Base-by-base conservation (phyloP, 1,139 yeast genomes). In the Pneumocystis wakefieldiae region DNA sequence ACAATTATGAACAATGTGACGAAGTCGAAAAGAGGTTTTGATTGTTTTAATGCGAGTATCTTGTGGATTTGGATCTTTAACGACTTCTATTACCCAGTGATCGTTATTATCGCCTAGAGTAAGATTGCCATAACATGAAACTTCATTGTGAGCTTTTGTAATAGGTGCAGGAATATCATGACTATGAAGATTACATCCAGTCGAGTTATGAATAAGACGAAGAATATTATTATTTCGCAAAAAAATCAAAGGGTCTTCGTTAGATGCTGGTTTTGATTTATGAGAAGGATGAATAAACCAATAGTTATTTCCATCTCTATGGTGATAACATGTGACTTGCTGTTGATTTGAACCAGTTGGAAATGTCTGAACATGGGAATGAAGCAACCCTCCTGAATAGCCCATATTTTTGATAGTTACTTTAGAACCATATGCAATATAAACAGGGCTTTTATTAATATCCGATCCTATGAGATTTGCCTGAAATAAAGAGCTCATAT, bases 341-440 rank as follows among this genome's bases (percentile, higher is more conserved):
- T 92, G 97, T 77, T 92, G 99, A 70, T 82, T 81, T 24, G 97
- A 91, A 64, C 99, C 99, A 71, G 84, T 95, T 59, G 98, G 98
- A 78, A 79, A 92, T 14, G 89, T 79, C 77, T 92, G 97, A 62
- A 87, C 83, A 74, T 92, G 99, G 14, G 98, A 92, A 76, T 92
- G 99, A 71, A 92, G 81, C 69, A 94, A 79, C 58, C 95, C 95
- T 67, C 97, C 96, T 67, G 92, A 85, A 68, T 90, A 80, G 60
- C 96, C 97, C 77, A 89, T 96, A 74, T 85, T 88, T 75, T 90
- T 92, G 66, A 92, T 73, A 4, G 97, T 88, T 64, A 88, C 81
- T 41, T 79, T 74, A 1, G 97, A 89, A 57, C 89, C 91, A 64
- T 87, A 77, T 57, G 95, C 83, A 61, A 92, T 79, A 70, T 91